phyloP scores from a whole-genome alignment of 2,329 filamentous ascomycete species.

The Fusarium staphyleae region DNA sequence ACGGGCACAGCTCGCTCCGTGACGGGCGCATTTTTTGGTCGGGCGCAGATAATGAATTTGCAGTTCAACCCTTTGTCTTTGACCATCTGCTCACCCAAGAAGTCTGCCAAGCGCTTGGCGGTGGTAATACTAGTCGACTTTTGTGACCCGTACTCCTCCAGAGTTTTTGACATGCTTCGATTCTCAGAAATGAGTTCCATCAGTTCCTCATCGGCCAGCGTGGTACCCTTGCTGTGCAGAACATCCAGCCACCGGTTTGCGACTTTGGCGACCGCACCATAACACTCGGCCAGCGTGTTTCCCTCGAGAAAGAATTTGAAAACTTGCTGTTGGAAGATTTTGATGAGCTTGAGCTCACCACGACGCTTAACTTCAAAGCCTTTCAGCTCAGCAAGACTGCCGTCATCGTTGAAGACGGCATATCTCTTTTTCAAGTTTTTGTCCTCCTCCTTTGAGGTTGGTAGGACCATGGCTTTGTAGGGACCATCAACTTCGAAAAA shows the following conservation, averaged over 20 bases:
- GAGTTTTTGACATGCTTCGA: constrained; percentile 94
- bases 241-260: constrained; percentile 98
- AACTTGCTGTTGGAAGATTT: constrained; percentile 98
- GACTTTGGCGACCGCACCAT: constrained; percentile 89
- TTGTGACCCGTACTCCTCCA: constrained; percentile 94
- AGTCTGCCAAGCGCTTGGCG: constrained; percentile 91
- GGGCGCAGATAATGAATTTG: constrained; percentile 97
- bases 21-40: constrained; percentile 86
- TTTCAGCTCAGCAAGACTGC: constrained; percentile 92
- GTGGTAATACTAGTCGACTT: constrained; percentile 99
- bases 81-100: constrained; percentile 97
- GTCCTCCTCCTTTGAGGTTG: constrained; percentile 97
- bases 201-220: constrained; percentile 92
- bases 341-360: constrained; percentile 98
- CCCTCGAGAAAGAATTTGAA: constrained; percentile 99
- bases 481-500: constrained; percentile 99
- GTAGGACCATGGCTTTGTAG: constrained; percentile 96
- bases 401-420: constrained; percentile 98
- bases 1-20: constrained; percentile 95
- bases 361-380: constrained; percentile 97
- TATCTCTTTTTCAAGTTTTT: constrained; percentile 99
- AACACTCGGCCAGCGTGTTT: constrained; percentile 84
- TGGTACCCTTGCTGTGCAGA: constrained; percentile 84
- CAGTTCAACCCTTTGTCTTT: constrained; percentile 99
- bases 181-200: constrained; percentile 99